phyloP scores from a whole-genome alignment of 768 basidiomycete species.

The Boletus subcaerulescens region DNA sequence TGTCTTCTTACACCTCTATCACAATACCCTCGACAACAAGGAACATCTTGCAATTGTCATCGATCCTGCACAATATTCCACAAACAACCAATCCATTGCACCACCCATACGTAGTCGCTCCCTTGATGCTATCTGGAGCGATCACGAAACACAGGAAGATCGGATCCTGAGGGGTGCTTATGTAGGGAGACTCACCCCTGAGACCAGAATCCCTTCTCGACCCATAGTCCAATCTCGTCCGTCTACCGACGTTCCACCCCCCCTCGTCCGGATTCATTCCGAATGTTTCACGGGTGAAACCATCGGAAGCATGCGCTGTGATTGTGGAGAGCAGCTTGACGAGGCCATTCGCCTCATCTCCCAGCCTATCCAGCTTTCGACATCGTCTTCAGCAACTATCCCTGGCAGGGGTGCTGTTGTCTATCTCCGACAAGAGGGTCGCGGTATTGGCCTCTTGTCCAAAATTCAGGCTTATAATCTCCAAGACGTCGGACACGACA shows the following conservation, averaged over 20 bases:
- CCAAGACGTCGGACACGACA: conserved; percentile 97
- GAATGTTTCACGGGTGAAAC: conserved; percentile 99
- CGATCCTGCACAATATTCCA: conserved; percentile 80
- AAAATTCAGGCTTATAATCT: conserved; percentile 98
- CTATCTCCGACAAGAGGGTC: conserved; percentile 95
- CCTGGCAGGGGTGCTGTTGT: conserved; percentile 90
- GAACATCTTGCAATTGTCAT: conserved; percentile 96
- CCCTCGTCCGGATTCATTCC: conserved; percentile 93
- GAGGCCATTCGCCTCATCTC: conserved; percentile 93
- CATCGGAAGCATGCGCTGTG: conserved; percentile 96
- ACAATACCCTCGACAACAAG: conserved; percentile 87
- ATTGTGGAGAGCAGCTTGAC: conserved; percentile 98
- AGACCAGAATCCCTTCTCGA: conserved; percentile 45
- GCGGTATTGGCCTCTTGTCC: conserved; percentile 92
- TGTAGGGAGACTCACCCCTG: conserved; percentile 72
- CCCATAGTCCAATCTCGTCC: conserved; percentile 20
- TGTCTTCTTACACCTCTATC: conserved; percentile 91
- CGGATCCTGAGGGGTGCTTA: conserved; percentile 93
- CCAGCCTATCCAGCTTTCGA: conserved; percentile 54
- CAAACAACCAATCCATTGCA: conserved; percentile 33
- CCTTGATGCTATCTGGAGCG: conserved; percentile 81
- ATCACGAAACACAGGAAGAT: conserved; percentile 88
- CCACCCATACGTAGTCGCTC: conserved; percentile 77
- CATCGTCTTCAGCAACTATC: conserved; percentile 40
- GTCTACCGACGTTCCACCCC: conserved; percentile 50